Evolutionary conservation across 1,139 yeast genomes (phyloP), one percentile per base, ranked within the genome.

Genomic region (Yamadazyma mexicana): DNA sequence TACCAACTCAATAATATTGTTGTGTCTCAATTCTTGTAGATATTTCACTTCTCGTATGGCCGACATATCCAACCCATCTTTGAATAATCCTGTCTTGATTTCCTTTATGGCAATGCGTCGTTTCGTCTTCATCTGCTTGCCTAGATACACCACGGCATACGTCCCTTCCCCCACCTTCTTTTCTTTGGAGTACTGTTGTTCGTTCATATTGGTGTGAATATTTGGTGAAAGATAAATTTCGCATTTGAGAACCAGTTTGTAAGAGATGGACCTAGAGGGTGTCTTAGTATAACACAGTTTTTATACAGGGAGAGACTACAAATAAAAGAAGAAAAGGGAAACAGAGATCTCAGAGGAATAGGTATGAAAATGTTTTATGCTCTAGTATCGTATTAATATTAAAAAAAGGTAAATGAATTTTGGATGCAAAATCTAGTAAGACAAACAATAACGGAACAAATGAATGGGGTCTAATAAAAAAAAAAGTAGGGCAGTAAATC

Each of bases 141-240:
- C 98, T 14, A 92, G 73, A 56, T 86, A 92, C 2, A 94, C 99
- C 43, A 91, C 95, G 34, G 98, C 99, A 70, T 92, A 94, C 1
- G 99, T 94, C 64, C 99, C 99, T 66, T 94, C 99, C 58, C 98
- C 98, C 20, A 92, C 97, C 59, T 91, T 91, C 51, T 78, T 80
- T 44, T 87, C 95, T 61, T 71, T 73, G 29, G 75, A 61, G 51
- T 73, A 73, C 39, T 42, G 38, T 17, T 39, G 30, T 16, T 42
- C 43, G 17, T 27, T 33, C 12, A 39, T 33, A 28, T 30, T 37
- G 18, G 31, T 14, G 41, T 6, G 8, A 8, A 20, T 20, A 41
- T 41, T 25, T 27, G 5, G 17, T 5, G 22, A 20, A 12, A 14
- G 17, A 5, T 27, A 25, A 25, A 27, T 14, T 27, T 27, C 30